Evolutionary conservation across 2,329 filamentous ascomycete genomes (phyloP), one percentile per base, ranked within the genome.

Genomic region (Exophiala calicioides): DNA sequence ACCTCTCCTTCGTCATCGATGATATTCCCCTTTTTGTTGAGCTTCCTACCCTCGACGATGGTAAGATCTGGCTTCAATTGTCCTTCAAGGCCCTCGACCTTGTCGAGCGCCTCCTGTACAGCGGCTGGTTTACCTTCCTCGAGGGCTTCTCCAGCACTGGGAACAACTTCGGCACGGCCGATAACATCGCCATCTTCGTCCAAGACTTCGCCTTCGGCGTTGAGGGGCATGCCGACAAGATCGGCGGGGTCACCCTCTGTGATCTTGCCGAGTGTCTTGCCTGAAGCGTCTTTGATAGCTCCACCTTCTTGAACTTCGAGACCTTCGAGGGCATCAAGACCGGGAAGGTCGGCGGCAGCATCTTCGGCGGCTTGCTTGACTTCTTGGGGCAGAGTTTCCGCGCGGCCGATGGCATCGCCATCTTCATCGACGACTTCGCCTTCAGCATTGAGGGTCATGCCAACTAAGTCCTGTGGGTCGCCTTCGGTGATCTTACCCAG

Each of bases 221-320:
- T 70, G 12, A 70, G 59, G 5, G 63, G 64, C 30, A 61, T 60
- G 5, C 68, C 69, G 29, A 65, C 61, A 3, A 70, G 60, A 31
- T 70, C 68, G 46, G 66, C 62, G 0, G 68, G 63, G 13, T 70
- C 65, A 12, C 68, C 69, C 50, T 70, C 68, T n/a, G 67, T 64
- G 21, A 71, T 62, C 38, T 66, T 62, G 15, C 67, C 69, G 7
- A 71, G 52, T 13, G 58, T 55, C 21, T 70, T 62, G 31, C 68
- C 69, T 27, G 62, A 56, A 16, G 60, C 48, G 24, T 79, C 73
- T 57, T 73, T 68, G 57, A 82, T 72, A 21, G 70, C 63, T 21
- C 79, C 79, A 23, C 79, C 77, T 38, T 76, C 72, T 21, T 76
- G 67, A 16, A 81, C 76, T 34, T 66, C 58, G 3, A 67, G 55